These are phyloP conservation scores for Raffaelea albimanens DNA, from an alignment of 2,329 filamentous ascomycete genomes.

Conservation along the genomic window DNA sequence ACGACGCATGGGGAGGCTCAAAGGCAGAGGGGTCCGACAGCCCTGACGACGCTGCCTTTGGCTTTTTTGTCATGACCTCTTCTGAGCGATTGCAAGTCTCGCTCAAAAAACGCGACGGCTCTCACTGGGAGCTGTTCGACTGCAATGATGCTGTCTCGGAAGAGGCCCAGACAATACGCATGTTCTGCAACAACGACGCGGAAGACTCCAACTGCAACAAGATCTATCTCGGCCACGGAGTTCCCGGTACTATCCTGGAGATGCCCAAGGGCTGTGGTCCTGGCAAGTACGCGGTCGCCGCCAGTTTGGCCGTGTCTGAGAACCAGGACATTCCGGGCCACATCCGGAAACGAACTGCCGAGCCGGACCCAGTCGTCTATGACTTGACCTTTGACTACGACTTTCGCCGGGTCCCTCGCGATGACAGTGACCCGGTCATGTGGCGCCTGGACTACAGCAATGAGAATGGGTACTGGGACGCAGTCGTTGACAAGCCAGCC, in stretches of 20 bases:
- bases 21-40: constrained; percentile 11
- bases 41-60: constrained; percentile 22
- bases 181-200: constrained; percentile 25
- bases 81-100: constrained; percentile 23
- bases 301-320: constrained; percentile 14
- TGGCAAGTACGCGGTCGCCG: constrained; percentile 28
- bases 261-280: constrained; percentile 31
- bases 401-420: constrained; percentile 13
- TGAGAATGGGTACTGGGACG: constrained; percentile 26
- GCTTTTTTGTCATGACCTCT: constrained; percentile 21
- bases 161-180: constrained; percentile 23
- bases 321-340: background rate
- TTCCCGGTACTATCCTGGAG: constrained; percentile 26
- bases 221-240: constrained; percentile 25
- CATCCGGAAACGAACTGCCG: background rate
- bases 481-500: constrained; percentile 17
- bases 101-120: constrained; percentile 32
- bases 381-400: constrained; percentile 32
- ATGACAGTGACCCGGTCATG: constrained; percentile 7
- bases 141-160: constrained; percentile 21
- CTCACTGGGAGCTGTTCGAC: constrained; percentile 31
- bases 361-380: constrained; percentile 17
- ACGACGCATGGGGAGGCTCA: background rate
- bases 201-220: constrained; percentile 26
- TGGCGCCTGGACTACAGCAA: constrained; percentile 31